Base-by-base conservation (phyloP, 371 early-diverging fungal species). In the Haplosporangium sp. region DNA sequence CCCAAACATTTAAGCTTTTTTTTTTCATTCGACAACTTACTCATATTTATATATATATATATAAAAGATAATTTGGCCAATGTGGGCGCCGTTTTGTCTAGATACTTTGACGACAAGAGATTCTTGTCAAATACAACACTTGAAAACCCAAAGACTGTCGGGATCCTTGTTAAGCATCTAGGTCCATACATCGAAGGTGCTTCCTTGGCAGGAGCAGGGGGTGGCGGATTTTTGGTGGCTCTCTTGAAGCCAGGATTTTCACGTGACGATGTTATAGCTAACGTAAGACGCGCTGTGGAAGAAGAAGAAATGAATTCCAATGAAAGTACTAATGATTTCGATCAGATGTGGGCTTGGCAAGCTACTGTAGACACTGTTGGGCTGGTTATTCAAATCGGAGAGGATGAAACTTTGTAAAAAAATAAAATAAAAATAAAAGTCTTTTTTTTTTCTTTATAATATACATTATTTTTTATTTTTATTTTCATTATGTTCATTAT, bases 151-250 rank as follows among this genome's bases (percentile, higher is more conserved):
- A 71, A 76, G 9, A 50, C 67, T 1, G 52, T 82, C 2, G 59
- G 42, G 1, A 45, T 39, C 3, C 65, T 82, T 0, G 17, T 76
- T 0, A 27, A 10, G 4, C 67, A 67, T 48, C 44, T 82, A 10
- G 60, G 38, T 0, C 69, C 72, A 0, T 64, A 61, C 50, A 67
- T 76, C 17, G 75, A 76, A 9, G 82, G 82, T 3, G 68, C 67
- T 13, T 64, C 76, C 1, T 56, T 82, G 35, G 69, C 72, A 2
- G 82, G 82, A 0, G 82, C 82, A 15, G 82, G 82, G 0, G 82
- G 76, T 3, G 82, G 82, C 2, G 82, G 82, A 1, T 82, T 76
- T 56, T 37, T 82, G 52, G 72, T 52, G 0, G 71, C 64, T 1
- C 58, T 82, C 9, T 11, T 79, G 19, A 69, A 71, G 34, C 61